A percentile compares a stretch with the other conserved stretches of the same genome.
These are phyloP conservation scores for Trypanosoma avium DNA, from an alignment of 208 protist species.

Conservation along the genomic window DNA sequence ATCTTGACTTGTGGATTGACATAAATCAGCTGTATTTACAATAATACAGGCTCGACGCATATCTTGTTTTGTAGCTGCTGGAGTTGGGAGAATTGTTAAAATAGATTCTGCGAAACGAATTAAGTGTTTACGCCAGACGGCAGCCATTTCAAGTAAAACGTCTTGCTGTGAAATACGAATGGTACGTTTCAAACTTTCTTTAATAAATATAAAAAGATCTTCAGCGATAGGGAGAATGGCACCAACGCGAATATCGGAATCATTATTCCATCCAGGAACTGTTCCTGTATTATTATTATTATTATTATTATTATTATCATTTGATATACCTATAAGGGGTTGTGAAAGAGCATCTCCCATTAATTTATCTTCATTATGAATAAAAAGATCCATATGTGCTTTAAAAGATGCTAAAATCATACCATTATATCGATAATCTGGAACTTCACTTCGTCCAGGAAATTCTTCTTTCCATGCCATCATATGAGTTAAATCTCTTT, in stretches of 20 bases:
- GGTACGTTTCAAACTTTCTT: constrained; percentile 82
- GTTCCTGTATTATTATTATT: constrained; percentile 2
- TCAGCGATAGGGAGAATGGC: constrained; percentile 75
- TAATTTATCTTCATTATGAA: constrained; percentile 81
- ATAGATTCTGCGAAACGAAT: constrained; percentile 52
- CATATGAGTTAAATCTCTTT: constrained; percentile 83
- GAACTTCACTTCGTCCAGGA: constrained; percentile 43
- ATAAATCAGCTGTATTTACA: constrained; percentile 86
- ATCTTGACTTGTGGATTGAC: constrained; percentile 65
- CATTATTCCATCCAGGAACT: constrained; percentile 54
- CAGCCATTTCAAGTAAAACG: constrained; percentile 83
- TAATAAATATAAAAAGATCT: constrained; percentile 92
- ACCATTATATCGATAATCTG: constrained; percentile 83
- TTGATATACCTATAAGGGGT: constrained; percentile 56
- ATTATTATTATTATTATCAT: background rate
- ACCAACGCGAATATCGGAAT: constrained; percentile 54
- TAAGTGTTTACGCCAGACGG: constrained; percentile 80
- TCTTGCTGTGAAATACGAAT: constrained; percentile 85
- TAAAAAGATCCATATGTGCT: constrained; percentile 80
- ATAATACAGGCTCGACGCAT: constrained; percentile 81
- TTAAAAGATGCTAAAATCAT: constrained; percentile 83
- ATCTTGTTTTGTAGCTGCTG: constrained; percentile 44
- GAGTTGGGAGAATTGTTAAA: constrained; percentile 39
- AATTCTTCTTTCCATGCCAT: constrained; percentile 86
- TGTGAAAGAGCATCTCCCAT: constrained; percentile 85